phyloP scores from a whole-genome alignment of 495 filamentous ascomycete genomes.

The Gamarada debralockiae region DNA sequence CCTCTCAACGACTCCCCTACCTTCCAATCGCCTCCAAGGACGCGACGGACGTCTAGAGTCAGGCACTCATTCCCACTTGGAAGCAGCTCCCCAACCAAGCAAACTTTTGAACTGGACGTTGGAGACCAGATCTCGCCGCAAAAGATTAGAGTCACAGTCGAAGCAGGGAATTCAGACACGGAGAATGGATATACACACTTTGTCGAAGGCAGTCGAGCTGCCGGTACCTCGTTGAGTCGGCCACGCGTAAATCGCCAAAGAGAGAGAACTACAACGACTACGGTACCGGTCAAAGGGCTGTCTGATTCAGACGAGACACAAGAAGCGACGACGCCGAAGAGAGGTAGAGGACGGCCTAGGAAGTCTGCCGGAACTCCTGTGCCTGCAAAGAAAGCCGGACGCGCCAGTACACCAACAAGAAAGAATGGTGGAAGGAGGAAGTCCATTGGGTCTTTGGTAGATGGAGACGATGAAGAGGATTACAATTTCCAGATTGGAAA shows the following conservation, averaged over 20 bases:
- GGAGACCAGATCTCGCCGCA: slow-evolving; percentile 44
- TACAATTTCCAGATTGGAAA: slow-evolving; percentile 16
- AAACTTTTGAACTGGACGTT: slow-evolving; percentile 50
- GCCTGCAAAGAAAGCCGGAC: slow-evolving; percentile 15
- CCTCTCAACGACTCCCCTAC: slow-evolving; percentile 23
- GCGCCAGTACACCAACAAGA: slow-evolving; percentile 28
- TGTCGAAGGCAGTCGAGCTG: neutral
- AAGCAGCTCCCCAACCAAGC: slow-evolving; percentile 43
- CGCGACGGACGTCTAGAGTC: slow-evolving; percentile 10
- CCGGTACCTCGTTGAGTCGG: slow-evolving; percentile 1
- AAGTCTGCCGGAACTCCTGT: slow-evolving; percentile 35
- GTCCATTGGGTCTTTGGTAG: slow-evolving; percentile 14
- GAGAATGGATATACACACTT: slow-evolving; percentile 13
- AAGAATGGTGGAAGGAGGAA: slow-evolving; percentile 41
- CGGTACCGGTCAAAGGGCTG: slow-evolving; percentile 46
- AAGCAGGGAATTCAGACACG: slow-evolving; percentile 37
- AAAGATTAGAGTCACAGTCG: slow-evolving; percentile 48
- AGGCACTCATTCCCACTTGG: slow-evolving; percentile 23
- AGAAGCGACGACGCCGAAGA: slow-evolving; percentile 16
- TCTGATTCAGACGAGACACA: slow-evolving; percentile 32
- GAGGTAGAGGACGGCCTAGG: slow-evolving; percentile 21
- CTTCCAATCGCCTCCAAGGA: slow-evolving; percentile 18
- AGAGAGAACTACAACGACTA: slow-evolving; percentile 32
- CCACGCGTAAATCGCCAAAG: slow-evolving; percentile 15
- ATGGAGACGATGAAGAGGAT: slow-evolving; percentile 20